Evolutionary conservation across 2,329 filamentous ascomycete species (phyloP).

Genomic region (Alternaria infectoria): DNA sequence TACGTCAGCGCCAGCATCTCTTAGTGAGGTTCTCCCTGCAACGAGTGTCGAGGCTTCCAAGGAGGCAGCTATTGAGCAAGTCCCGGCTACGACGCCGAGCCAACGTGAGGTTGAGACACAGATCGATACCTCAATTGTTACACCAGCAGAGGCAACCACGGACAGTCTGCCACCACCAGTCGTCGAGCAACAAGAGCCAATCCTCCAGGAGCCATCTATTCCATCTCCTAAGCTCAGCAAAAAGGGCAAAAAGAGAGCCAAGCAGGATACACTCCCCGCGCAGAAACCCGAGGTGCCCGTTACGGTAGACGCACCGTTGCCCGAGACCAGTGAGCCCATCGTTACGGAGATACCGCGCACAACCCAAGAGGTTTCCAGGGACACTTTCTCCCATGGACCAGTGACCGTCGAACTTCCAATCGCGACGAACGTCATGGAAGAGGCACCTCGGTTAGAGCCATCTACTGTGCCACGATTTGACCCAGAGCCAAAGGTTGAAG

Average conservation of each 20-base stretch:
- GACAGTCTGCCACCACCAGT: not conserved
- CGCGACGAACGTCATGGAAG: not conserved
- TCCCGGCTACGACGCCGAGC: slow-evolving; percentile 14
- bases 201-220: not conserved
- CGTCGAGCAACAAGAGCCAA: not conserved
- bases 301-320: not conserved
- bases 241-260: slow-evolving; percentile 53
- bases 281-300: not conserved
- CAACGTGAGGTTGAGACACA: slow-evolving; percentile 44
- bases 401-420: not conserved
- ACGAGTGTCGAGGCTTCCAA: not conserved
- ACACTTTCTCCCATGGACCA: not conserved
- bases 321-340: not conserved
- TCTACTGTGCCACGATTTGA: not conserved
- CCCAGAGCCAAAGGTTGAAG: not conserved
- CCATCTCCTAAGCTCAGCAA: slow-evolving; percentile 44
- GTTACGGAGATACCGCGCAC: not conserved
- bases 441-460: not conserved
- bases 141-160: slow-evolving; percentile 1
- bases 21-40: not conserved
- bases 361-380: not conserved
- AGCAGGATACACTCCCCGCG: slow-evolving; percentile 6
- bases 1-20: not conserved
- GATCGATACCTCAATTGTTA: slow-evolving; percentile 14
- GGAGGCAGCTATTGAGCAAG: not conserved